A percentile compares a stretch with the other conserved stretches of the same genome.
Conservation (phyloP, 805 yeast genomes). For the Ogataea henricii region DNA sequence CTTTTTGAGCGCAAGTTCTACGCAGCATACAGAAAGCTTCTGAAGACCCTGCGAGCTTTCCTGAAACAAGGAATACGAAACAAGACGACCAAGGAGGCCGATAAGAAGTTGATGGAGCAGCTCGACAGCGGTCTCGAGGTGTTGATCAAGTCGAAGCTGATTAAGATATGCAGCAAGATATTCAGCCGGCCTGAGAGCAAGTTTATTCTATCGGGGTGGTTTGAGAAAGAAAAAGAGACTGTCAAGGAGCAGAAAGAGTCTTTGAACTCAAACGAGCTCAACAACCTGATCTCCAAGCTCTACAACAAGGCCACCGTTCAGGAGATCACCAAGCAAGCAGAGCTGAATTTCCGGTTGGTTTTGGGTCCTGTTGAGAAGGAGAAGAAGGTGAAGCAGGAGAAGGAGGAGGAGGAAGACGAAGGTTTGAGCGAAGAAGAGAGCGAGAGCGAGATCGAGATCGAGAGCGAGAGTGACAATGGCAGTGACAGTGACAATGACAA, state of each 20-base stretch:
- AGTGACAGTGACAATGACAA: constrained; percentile 15
- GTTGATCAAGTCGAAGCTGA: constrained; percentile 25
- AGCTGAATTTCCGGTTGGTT: constrained; percentile 28
- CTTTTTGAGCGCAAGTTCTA: constrained; percentile 52
- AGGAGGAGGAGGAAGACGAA: constrained; percentile 12
- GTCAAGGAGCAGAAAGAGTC: constrained; percentile 31
- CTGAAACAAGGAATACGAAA: constrained; percentile 21
- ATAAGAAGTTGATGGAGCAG: constrained; percentile 7
- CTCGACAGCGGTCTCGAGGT: constrained; percentile 21
- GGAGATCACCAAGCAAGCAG: constrained; percentile 29
- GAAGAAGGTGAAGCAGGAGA: constrained; percentile 23
- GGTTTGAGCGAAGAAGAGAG: constrained; percentile 20
- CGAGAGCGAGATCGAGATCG: neutral
- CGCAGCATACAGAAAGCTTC: constrained; percentile 43
- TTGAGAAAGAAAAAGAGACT: constrained; percentile 25
- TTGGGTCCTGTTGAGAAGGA: constrained; percentile 33
- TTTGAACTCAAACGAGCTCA: constrained; percentile 45
- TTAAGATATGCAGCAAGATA: constrained; percentile 26
- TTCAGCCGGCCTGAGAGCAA: constrained; percentile 18
- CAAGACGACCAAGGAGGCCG: constrained; percentile 13
- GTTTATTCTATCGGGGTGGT: constrained; percentile 35
- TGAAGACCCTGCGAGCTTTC: constrained; percentile 38
- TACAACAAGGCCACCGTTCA: constrained; percentile 48
- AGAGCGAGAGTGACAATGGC: constrained; percentile 20
- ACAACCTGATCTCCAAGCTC: constrained; percentile 48